Percentiles rank a stretch among this genome's conserved stretches.
Conservation (phyloP, 2,329 filamentous ascomycete genomes). For the Nothomitra cinnamomea region DNA sequence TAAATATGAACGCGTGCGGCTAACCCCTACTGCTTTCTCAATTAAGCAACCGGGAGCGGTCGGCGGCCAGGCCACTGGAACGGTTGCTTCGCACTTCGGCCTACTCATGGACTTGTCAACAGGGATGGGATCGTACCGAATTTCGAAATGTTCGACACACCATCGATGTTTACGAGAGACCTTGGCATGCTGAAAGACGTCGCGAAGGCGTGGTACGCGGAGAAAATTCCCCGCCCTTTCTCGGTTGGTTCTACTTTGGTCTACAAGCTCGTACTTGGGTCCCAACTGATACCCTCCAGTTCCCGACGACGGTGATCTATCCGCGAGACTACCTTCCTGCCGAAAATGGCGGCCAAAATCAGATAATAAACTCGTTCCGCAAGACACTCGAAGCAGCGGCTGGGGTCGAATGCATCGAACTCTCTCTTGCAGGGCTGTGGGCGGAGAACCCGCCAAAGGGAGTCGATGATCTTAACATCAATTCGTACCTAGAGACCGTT, state of each 20-base stretch:
- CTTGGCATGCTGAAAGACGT: too few relatives aligned
- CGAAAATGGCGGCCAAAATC: conserved; percentile 5
- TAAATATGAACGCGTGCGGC: too few relatives aligned
- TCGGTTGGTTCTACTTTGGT: too few relatives aligned
- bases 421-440: conserved; percentile 5
- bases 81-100: conserved; percentile 12
- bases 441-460: too few relatives aligned
- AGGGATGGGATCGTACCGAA: conserved; percentile 9
- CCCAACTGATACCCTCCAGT: conserved; percentile 1
- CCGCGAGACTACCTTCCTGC: too few relatives aligned
- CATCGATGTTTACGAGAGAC: background rate
- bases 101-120: conserved; percentile 8
- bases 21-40: too few relatives aligned
- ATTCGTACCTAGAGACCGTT: too few relatives aligned
- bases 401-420: conserved; percentile 1
- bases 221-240: too few relatives aligned
- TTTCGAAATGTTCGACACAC: conserved; percentile 8
- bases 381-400: background rate
- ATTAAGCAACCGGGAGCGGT: conserved; percentile 13
- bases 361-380: background rate
- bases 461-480: too few relatives aligned
- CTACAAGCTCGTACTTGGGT: too few relatives aligned
- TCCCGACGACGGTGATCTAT: conserved; percentile 9
- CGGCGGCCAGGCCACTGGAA: conserved; percentile 12
- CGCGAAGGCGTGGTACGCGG: too few relatives aligned